Evolutionary conservation across 768 basidiomycete species (phyloP), one percentile per base, ranked within the genome.

Genomic region (Rhodosporidiobolus odoratus): DNA sequence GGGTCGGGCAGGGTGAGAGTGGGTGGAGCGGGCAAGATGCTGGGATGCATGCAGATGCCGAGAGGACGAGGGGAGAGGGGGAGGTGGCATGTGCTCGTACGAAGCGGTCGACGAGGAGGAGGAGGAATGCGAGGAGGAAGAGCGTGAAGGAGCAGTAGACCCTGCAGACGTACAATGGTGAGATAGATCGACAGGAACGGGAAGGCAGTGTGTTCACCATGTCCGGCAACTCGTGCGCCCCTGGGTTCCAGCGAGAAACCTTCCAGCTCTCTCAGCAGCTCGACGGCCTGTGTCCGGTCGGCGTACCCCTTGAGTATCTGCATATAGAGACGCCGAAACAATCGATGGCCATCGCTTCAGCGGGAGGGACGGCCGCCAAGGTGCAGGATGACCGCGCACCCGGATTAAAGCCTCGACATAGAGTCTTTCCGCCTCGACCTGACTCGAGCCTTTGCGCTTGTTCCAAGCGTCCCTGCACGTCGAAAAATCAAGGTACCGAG

Each of bases 391-490:
- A 40, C n/a, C 19, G 76, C 80, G 37, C 72, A 89, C 93, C 84
- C 90, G 90, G 48, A 94, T 79, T 53, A 97, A 79, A 16, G 91
- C 89, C 64, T 92, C 90, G 4, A 95, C 91, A 80, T 97, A 97
- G 25, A 88, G 79, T 84, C 87, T 88, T 80, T 92, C 94, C 4
- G 94, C 92, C 77, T 94, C 89, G 62, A 84, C 84, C 32, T 84
- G 78, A 71, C 88, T 86, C 48, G 93, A 78, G 72, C 92, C 91
- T 74, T 87, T 89, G 78, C 94, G 91, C 78, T 93, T 95, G 57
- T 89, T 88, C 94, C 94, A 97, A 53, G 90, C 90, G 81, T 94
- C 92, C 91, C 92, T 93, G 62, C n/a, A 7, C 19, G 54, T 34
- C 43, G 30, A 30, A 27, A 10, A 10, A 40, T 19, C 58, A 38